Conservation (phyloP, 305 asterid genomes). For the Solanum aculeatissimum region DNA sequence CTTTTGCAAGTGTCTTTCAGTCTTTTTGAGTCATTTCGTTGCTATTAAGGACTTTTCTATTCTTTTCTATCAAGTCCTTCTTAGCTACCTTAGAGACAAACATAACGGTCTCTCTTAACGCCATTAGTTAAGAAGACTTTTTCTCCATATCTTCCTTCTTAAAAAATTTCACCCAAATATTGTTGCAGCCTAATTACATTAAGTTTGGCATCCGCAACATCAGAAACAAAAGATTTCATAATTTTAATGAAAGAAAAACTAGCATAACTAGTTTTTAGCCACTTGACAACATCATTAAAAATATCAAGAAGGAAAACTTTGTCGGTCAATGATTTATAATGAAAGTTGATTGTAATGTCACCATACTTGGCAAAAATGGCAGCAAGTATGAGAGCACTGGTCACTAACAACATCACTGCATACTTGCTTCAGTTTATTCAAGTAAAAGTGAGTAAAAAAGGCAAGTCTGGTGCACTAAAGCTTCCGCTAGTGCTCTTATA, state of each 20-base stretch:
- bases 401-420: not conserved
- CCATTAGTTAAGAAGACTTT: not conserved
- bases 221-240: slow-evolving; percentile 16
- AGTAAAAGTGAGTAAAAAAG: too few species aligned
- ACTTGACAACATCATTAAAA: slow-evolving; percentile 15
- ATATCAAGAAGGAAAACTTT: slow-evolving; percentile 22
- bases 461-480: too few species aligned
- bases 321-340: slow-evolving; percentile 13
- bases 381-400: slow-evolving; percentile 18
- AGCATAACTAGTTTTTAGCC: slow-evolving; percentile 9
- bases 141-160: slow-evolving; percentile 3
- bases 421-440: too few species aligned
- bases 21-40: slow-evolving; percentile 10
- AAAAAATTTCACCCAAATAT: slow-evolving; percentile 9
- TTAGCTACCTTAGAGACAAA: slow-evolving; percentile 3
- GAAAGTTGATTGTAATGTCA: slow-evolving; percentile 22
- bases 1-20: slow-evolving; percentile 1
- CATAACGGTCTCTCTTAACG: not conserved
- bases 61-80: slow-evolving; percentile 15
- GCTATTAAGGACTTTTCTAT: slow-evolving; percentile 15
- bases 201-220: slow-evolving; percentile 14
- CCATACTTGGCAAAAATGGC: slow-evolving; percentile 28
- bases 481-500: not conserved
- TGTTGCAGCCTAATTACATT: slow-evolving; percentile 20
- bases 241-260: slow-evolving; percentile 16